Evolutionary conservation across 257 asterid genomes (phyloP).

Genomic region (Nicotiana knightiana): DNA sequence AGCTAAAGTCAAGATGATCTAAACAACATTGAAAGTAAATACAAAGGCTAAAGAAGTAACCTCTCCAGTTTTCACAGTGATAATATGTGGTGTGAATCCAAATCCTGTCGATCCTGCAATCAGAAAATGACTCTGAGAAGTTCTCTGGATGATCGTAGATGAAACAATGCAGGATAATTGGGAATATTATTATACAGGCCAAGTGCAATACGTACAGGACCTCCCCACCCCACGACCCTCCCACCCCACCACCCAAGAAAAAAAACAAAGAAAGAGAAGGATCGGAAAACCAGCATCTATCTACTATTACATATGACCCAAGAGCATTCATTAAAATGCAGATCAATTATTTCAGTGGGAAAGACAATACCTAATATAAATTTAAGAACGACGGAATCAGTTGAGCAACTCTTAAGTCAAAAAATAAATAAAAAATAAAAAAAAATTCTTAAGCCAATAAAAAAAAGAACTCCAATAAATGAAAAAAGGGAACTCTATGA

Average conservation of each 20-base stretch:
- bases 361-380: background rate
- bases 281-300: background rate
- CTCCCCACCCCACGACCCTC: background rate
- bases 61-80: background rate
- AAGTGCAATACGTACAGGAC: background rate
- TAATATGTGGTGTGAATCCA: slow-evolving; percentile 2
- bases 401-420: background rate
- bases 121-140: background rate
- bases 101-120: slow-evolving; percentile 8
- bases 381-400: background rate
- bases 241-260: background rate
- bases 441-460: no score
- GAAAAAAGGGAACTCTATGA: background rate
- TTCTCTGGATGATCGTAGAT: background rate
- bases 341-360: background rate
- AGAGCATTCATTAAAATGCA: background rate
- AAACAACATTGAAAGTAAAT: background rate
- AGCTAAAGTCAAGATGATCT: background rate
- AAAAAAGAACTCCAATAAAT: no score
- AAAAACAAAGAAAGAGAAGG: background rate
- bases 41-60: background rate
- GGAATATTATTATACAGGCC: background rate
- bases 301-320: background rate
- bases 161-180: background rate
- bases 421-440: background rate